Percentiles rank a stretch among this genome's conserved stretches.
Evolutionary conservation across 208 protist species (phyloP).

Genomic region (Acanthamoeba lenticulata): DNA sequence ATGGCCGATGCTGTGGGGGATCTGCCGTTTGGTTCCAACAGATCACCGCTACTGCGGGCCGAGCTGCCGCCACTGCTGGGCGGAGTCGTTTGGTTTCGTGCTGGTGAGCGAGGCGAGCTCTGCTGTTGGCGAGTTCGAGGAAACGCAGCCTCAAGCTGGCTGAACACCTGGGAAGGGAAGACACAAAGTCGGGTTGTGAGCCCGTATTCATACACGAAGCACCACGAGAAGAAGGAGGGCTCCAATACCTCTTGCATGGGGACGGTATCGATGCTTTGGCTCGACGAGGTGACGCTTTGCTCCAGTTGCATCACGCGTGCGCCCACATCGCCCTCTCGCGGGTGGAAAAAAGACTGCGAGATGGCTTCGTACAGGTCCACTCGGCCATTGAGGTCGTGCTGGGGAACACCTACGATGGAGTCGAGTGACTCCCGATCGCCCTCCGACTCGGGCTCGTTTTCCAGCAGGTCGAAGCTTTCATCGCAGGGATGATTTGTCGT

Average conservation of each 20-base stretch:
- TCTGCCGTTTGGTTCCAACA: neutral
- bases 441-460: neutral
- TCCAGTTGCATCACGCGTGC: neutral
- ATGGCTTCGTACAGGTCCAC: neutral
- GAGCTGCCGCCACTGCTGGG: neutral
- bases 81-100: neutral
- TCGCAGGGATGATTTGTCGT: neutral
- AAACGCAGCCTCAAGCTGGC: neutral
- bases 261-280: neutral
- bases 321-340: neutral
- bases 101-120: neutral
- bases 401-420: too few species aligned
- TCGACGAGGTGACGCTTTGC: neutral
- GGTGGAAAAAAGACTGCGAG: neutral
- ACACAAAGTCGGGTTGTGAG: too few species aligned
- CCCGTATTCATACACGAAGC: too few species aligned
- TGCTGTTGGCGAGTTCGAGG: neutral
- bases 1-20: neutral
- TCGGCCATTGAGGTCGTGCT: neutral
- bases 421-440: too few species aligned
- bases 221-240: too few species aligned
- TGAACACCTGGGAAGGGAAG: too few species aligned
- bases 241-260: constrained; percentile 6
- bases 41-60: neutral
- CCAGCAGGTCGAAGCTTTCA: neutral